Evolutionary conservation across 495 filamentous ascomycete genomes (phyloP).

Genomic region (Podospora pseudoanserina): DNA sequence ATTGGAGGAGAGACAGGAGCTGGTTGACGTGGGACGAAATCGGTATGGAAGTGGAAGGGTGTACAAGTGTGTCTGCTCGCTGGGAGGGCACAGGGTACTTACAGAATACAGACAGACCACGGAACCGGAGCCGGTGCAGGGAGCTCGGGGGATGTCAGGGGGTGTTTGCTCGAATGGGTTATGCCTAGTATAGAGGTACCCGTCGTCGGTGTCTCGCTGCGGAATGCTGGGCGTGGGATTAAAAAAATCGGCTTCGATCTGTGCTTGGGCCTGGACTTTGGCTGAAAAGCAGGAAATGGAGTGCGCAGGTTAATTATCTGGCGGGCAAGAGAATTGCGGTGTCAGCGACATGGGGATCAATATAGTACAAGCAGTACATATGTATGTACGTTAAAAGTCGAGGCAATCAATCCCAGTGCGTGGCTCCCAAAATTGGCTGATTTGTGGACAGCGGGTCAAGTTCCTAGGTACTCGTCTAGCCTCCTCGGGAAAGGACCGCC

Average conservation of each 20-base stretch:
- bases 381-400: not conserved
- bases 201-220: constrained; percentile 9
- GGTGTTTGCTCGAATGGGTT: not conserved
- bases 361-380: not conserved
- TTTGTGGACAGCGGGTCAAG: not conserved
- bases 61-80: constrained; percentile 4
- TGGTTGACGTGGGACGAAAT: constrained; percentile 28
- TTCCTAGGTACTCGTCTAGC: not conserved
- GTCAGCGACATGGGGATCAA: not conserved
- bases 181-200: constrained; percentile 7
- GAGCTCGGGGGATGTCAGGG: not conserved
- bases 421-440: not conserved
- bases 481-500: not conserved
- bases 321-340: not conserved
- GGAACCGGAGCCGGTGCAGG: not conserved
- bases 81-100: not conserved
- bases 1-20: constrained; percentile 21
- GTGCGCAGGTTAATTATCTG: not conserved
- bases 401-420: not conserved
- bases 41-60: constrained; percentile 21
- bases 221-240: constrained; percentile 7
- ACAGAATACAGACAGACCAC: not conserved
- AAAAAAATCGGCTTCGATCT: not conserved
- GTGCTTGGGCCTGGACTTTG: not conserved
- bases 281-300: not conserved